Base-by-base conservation (phyloP, 306 rosid genomes). In the Mucuna pruriens region DNA sequence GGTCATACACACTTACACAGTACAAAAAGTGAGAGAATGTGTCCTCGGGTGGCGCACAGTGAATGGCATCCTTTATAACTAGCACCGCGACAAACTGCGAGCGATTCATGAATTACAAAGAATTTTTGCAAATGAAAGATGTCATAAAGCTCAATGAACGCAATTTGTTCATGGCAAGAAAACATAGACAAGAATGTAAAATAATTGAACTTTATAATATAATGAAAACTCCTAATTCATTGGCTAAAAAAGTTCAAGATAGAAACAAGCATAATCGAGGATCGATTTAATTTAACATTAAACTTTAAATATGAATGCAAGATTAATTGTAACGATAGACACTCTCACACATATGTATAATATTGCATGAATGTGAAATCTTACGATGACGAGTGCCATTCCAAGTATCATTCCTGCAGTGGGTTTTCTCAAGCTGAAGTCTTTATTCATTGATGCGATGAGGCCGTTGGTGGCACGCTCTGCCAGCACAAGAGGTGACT, bases 351-450 rank as follows among this genome's bases (percentile, higher is more conserved):
- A 3, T 17, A 9, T 4, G 3, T 29, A 29, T 29, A 29, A 11
- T 25, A 54, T 6, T 19, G 61, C 42, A 29, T 12, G 22, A 52
- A 71, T 3, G 7, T 13, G 0, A 61, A 46, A 29, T 74, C 74
- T 82, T 82, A 84, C 87, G 9, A 79, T 6, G n/a, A 84, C 42
- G 13, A 84, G 73, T 7, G 42, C 8, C 0, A 46, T 46, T 20
- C 77, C 87, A 5, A 67, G 44, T 2, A 84, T 5, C 2, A 79
- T 46, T 0, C 84, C 84, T 0, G 23, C 29, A 9, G 23, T 20
- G 13, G 80, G 84, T 12, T 54, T 66, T 25, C 26, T 73, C 40
- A 52, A 5, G 34, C 36, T 44, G 45, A 80, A 84, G 64, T 79
- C 57, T 0, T 36, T 7, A 34, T 66, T 42, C 75, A 65, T 61